Percentiles rank a stretch among this genome's conserved stretches.
Conservation (phyloP, 2,329 filamentous ascomycete genomes). For the Apiospora sp. region DNA sequence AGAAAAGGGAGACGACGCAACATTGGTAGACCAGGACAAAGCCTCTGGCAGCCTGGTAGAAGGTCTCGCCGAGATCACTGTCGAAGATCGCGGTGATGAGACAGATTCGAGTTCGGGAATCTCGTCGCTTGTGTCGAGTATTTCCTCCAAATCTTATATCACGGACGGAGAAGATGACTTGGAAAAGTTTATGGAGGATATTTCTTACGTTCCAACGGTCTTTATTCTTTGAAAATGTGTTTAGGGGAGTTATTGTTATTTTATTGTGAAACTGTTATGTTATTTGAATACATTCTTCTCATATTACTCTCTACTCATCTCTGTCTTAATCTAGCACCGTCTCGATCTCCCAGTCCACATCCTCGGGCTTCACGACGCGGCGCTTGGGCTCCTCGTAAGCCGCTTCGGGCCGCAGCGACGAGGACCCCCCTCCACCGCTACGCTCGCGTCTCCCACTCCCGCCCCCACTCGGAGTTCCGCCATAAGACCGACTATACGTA, state of each 20-base stretch:
- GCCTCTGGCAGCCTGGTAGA: not conserved
- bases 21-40: not conserved
- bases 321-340: not conserved
- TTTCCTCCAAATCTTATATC: too few relatives aligned
- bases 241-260: too few relatives aligned
- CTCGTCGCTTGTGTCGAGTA: too few relatives aligned
- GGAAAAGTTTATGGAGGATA: too few relatives aligned
- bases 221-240: too few relatives aligned
- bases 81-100: not conserved
- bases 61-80: not conserved
- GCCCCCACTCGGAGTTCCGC: not conserved
- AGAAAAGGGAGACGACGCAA: not conserved
- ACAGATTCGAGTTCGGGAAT: too few relatives aligned
- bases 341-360: slow-evolving; percentile 12
- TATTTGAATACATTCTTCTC: too few relatives aligned
- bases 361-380: not conserved
- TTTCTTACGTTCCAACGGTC: not conserved
- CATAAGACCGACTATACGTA: not conserved
- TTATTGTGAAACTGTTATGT: too few relatives aligned
- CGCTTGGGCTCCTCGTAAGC: not conserved
- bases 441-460: not conserved
- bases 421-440: not conserved
- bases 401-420: not conserved
- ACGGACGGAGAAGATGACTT: too few relatives aligned
- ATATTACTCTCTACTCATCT: too few relatives aligned